phyloP scores from a whole-genome alignment of 1,139 yeast species.

The Scheffersomyces lignicola region DNA sequence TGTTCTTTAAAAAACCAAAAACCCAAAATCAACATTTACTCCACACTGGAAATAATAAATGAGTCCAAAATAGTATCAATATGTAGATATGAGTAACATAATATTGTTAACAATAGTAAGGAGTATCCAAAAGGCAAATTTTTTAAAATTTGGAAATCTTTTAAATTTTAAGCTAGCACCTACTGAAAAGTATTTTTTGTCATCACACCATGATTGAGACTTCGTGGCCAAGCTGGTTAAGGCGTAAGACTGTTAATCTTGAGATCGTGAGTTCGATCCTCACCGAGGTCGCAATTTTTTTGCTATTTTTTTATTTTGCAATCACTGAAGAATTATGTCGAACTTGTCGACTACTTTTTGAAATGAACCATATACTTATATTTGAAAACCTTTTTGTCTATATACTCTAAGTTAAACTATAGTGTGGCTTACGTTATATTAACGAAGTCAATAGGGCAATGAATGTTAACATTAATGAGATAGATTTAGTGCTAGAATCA shows the following conservation, averaged over 20 bases:
- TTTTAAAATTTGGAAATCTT: too few relatives aligned
- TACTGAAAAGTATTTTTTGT: too few relatives aligned
- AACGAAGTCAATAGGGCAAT: slow-evolving; percentile 3
- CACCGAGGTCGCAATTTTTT: slow-evolving; percentile 10
- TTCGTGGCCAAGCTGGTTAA: slow-evolving; percentile 12
- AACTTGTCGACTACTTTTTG: not conserved
- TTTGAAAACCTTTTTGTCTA: not conserved
- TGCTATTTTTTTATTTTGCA: slow-evolving; percentile 3
- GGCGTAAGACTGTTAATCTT: slow-evolving; percentile 12
- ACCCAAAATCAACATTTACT: too few relatives aligned
- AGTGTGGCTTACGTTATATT: not conserved
- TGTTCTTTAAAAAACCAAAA: too few relatives aligned
- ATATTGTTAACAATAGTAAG: too few relatives aligned
- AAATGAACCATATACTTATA: not conserved
- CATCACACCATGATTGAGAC: too few relatives aligned
- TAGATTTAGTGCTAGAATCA: slow-evolving; percentile 2
- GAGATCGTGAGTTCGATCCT: slow-evolving; percentile 11
- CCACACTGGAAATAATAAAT: too few relatives aligned
- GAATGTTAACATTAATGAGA: slow-evolving; percentile 1
- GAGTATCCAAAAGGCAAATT: too few relatives aligned
- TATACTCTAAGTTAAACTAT: not conserved
- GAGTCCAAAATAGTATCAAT: too few relatives aligned
- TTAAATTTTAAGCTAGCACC: too few relatives aligned
- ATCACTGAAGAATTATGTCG: not conserved
- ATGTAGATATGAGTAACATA: too few relatives aligned